Percentiles rank a stretch among this genome's conserved stretches.
Conservation (phyloP, 164 flowering plant genomes). For the Cinnamomum micranthum region DNA sequence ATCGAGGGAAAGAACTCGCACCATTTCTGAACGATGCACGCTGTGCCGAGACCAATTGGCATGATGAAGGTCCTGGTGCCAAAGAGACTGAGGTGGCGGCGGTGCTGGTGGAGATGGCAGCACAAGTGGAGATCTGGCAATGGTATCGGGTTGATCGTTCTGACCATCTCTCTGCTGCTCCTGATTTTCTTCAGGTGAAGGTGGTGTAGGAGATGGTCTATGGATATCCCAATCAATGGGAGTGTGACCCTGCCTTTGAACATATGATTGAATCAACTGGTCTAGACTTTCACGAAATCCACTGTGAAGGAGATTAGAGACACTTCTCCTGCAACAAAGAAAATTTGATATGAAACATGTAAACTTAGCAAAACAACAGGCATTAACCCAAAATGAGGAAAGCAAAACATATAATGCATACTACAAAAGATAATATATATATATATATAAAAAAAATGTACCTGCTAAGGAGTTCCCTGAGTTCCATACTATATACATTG, state of each 20-base stretch:
- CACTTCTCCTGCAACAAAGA: conserved; percentile 69
- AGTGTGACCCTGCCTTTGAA: conserved; percentile 69
- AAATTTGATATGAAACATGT: background rate
- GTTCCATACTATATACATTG: conserved; percentile 97
- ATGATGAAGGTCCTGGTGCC: conserved; percentile 55
- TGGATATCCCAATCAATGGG: conserved; percentile 64
- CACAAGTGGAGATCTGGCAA: conserved; percentile 29
- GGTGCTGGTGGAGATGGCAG: conserved; percentile 40
- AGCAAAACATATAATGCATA: background rate
- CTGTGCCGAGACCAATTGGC: conserved; percentile 50
- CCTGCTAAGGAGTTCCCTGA: conserved; percentile 97
- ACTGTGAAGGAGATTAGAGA: conserved; percentile 86
- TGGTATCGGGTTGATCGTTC: conserved; percentile 31
- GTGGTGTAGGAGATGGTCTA: conserved; percentile 30
- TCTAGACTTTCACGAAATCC: conserved; percentile 84
- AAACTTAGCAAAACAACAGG: background rate
- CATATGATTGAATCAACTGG: conserved; percentile 77
- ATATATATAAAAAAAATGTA: conserved; percentile 8
- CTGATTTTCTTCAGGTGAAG: conserved; percentile 39
- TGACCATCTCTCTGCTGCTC: conserved; percentile 46
- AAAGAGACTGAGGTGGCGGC: conserved; percentile 42
- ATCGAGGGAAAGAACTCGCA: conserved; percentile 23
- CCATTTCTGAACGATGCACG: conserved; percentile 59
- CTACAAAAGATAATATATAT: background rate
- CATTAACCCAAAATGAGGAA: background rate